These are phyloP conservation scores for Scedosporium aurantiacum DNA, from an alignment of 2,329 filamentous ascomycete species.

Conservation along the genomic window DNA sequence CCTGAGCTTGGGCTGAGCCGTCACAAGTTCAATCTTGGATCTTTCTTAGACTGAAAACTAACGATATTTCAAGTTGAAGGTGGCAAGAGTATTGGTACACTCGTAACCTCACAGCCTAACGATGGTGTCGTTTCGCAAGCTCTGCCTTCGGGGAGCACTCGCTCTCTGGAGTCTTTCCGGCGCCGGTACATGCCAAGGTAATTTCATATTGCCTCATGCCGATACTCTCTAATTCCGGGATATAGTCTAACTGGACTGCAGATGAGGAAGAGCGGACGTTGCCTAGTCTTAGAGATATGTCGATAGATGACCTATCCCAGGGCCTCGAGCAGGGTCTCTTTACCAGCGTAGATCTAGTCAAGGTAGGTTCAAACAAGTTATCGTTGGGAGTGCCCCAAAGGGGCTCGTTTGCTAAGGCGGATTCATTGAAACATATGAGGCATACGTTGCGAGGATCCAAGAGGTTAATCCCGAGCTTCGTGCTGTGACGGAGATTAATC, in stretches of 20 bases:
- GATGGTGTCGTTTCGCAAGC: background rate
- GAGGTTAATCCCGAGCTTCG: constrained; percentile 16
- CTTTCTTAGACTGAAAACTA: too few relatives aligned
- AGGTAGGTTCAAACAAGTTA: constrained; percentile 7
- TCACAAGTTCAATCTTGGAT: too few relatives aligned
- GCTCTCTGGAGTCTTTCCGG: background rate
- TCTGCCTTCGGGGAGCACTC: background rate
- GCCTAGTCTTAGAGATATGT: constrained; percentile 22
- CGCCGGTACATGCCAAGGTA: background rate
- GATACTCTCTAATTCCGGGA: background rate
- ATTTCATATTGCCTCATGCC: background rate
- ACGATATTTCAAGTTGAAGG: too few relatives aligned
- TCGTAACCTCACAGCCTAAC: background rate
- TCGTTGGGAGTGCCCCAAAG: too few relatives aligned
- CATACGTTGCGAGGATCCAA: constrained; percentile 16
- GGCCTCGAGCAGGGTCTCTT: constrained; percentile 21
- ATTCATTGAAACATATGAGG: background rate
- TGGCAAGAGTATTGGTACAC: too few relatives aligned
- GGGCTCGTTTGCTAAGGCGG: background rate
- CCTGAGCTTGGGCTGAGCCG: too few relatives aligned
- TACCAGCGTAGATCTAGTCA: constrained; percentile 24
- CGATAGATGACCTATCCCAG: constrained; percentile 20
- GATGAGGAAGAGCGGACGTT: constrained; percentile 11
- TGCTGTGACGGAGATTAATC: constrained; percentile 24
- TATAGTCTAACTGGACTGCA: background rate